Evolutionary conservation across 73 alveolate genomes (phyloP).

Genomic region (Symbiodinium natans): DNA sequence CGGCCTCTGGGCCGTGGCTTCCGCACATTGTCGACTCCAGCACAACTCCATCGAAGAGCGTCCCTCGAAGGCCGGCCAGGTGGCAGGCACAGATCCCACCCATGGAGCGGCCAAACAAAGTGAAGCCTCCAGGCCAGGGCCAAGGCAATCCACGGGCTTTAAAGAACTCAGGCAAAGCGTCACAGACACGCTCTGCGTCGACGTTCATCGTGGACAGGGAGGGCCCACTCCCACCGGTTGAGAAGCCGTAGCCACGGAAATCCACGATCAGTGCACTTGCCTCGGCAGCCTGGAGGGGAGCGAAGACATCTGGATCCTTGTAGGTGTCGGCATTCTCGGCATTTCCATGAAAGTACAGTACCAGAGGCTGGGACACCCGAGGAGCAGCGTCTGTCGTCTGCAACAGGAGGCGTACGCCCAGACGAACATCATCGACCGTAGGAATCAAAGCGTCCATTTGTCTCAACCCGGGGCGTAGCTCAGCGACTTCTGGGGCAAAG

Average conservation of each 20-base stretch:
- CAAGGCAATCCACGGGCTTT: slow-evolving; percentile 29
- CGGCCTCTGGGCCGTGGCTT: slow-evolving; percentile 70
- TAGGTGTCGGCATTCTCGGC: slow-evolving; percentile 86
- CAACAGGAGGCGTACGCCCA: slow-evolving; percentile 44
- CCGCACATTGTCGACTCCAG: slow-evolving; percentile 84
- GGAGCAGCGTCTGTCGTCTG: background rate
- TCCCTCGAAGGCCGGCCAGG: slow-evolving; percentile 33
- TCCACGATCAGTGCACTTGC: slow-evolving; percentile 39
- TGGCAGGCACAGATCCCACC: slow-evolving; percentile 73
- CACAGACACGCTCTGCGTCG: slow-evolving; percentile 63
- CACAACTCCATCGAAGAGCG: slow-evolving; percentile 55
- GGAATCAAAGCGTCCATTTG: slow-evolving; percentile 49
- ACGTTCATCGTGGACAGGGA: slow-evolving; percentile 18
- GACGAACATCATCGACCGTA: background rate
- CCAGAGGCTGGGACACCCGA: slow-evolving; percentile 3
- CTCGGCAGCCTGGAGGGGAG: slow-evolving; percentile 18
- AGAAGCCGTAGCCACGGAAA: slow-evolving; percentile 91
- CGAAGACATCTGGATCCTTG: slow-evolving; percentile 42
- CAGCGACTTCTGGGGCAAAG: background rate
- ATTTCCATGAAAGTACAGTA: slow-evolving; percentile 63
- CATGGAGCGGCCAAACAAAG: slow-evolving; percentile 78
- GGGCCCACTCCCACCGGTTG: slow-evolving; percentile 52
- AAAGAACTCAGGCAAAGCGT: slow-evolving; percentile 11
- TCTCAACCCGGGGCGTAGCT: slow-evolving; percentile 25
- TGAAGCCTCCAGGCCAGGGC: slow-evolving; percentile 93